Conservation (phyloP, 2,329 filamentous ascomycete species). For the Emmonsiellopsis sp. region DNA sequence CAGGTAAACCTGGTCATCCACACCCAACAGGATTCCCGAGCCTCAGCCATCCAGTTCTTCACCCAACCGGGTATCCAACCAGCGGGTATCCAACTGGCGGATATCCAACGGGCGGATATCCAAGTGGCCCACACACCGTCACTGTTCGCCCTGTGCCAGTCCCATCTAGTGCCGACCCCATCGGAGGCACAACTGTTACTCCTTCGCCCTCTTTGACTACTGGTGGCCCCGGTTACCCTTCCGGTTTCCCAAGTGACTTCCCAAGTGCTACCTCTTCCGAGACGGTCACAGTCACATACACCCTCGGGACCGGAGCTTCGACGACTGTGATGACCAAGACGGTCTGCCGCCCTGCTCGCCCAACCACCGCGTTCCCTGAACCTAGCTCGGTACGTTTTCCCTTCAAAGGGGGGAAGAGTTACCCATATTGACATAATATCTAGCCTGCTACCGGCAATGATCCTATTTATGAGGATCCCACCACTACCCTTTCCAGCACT, state of each 20-base stretch:
- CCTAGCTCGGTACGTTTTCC: neutral
- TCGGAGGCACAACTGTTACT: neutral
- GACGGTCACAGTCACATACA: conserved; percentile 30
- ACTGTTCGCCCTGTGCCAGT: neutral
- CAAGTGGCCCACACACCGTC: neutral
- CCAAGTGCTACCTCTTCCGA: conserved; percentile 4
- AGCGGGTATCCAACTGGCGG: too few relatives aligned
- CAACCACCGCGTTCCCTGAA: neutral
- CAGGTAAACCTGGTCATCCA: too few relatives aligned
- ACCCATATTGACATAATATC: neutral
- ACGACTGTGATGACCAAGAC: conserved; percentile 30
- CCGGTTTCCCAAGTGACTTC: neutral
- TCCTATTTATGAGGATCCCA: conserved; percentile 7
- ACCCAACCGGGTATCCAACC: too few relatives aligned
- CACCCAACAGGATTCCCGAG: too few relatives aligned
- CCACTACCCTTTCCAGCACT: conserved; percentile 22
- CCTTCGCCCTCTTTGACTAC: neutral
- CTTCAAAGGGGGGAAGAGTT: neutral
- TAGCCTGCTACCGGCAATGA: neutral
- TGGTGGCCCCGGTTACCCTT: neutral
- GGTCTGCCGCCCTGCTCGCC: conserved; percentile 24
- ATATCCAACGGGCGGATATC: too few relatives aligned
- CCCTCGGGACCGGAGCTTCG: conserved; percentile 25
- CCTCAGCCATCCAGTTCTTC: too few relatives aligned
- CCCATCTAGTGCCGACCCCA: neutral